Conservation (phyloP, 2,329 filamentous ascomycete species). For the Claviceps capensis region DNA sequence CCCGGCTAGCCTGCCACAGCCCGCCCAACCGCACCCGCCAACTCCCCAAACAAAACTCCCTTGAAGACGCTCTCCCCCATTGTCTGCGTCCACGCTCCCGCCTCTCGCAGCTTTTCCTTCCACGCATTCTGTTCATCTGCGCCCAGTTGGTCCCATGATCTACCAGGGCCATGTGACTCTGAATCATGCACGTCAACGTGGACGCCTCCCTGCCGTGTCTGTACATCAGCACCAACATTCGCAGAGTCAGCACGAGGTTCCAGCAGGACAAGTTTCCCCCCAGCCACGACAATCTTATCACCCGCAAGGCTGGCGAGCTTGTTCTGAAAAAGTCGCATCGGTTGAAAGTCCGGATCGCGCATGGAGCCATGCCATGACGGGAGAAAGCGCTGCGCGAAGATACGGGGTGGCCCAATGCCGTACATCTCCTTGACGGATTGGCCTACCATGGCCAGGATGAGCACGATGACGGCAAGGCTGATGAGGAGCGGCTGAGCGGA, state of each 20-base stretch:
- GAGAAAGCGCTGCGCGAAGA: conserved; percentile 42
- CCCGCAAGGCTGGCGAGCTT: conserved; percentile 25
- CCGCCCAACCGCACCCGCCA: conserved; percentile 47
- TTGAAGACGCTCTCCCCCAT: conserved; percentile 67
- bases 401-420: conserved; percentile 39
- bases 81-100: conserved; percentile 65
- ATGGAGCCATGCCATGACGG: conserved; percentile 30
- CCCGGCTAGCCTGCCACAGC: conserved; percentile 27
- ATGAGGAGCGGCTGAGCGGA: conserved; percentile 38
- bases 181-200: conserved; percentile 32
- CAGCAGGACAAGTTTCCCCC: conserved; percentile 26
- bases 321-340: conserved; percentile 14
- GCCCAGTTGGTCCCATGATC: conserved; percentile 58
- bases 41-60: conserved; percentile 63
- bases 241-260: conserved; percentile 9
- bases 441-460: conserved; percentile 48
- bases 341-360: conserved; percentile 13
- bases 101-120: conserved; percentile 53
- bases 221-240: conserved; percentile 5
- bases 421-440: conserved; percentile 52
- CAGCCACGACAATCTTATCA: conserved; percentile 17
- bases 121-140: conserved; percentile 50
- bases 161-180: conserved; percentile 36
- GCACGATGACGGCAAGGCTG: conserved; percentile 40
- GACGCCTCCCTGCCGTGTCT: conserved; percentile 12